phyloP scores from a whole-genome alignment of 768 basidiomycete species.

The Pluteus cervinus region DNA sequence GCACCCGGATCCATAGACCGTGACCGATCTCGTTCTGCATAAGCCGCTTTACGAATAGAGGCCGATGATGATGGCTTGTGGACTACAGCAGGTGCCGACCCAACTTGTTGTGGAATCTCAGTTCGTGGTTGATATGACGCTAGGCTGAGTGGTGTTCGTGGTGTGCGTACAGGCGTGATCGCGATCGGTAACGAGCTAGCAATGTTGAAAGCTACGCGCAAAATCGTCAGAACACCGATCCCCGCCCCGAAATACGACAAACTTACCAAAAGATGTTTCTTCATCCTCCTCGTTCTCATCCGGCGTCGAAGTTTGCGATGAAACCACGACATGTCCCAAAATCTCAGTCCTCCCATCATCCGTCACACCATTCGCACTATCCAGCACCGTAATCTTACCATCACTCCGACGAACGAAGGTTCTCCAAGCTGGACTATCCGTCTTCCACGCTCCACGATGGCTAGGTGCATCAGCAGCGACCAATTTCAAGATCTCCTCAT shows the following conservation, averaged over 20 bases:
- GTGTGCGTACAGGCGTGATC: slow-evolving; percentile 35
- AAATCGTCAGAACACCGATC: background rate
- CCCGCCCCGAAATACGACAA: background rate
- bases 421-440: slow-evolving; percentile 59
- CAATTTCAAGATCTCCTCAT: slow-evolving; percentile 50
- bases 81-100: slow-evolving; percentile 21
- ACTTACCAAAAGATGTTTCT: background rate
- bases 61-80: slow-evolving; percentile 33
- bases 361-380: slow-evolving; percentile 22
- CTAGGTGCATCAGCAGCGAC: slow-evolving; percentile 68
- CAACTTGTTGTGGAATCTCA: slow-evolving; percentile 32
- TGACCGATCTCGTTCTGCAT: slow-evolving; percentile 62
- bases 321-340: background rate
- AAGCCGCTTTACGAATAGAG: slow-evolving; percentile 52
- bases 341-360: slow-evolving; percentile 21
- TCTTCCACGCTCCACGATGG: slow-evolving; percentile 66
- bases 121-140: slow-evolving; percentile 56
- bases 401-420: slow-evolving; percentile 41
- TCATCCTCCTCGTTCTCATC: slow-evolving; percentile 11
- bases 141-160: slow-evolving; percentile 36
- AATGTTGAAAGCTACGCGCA: slow-evolving; percentile 6
- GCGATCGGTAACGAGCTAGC: slow-evolving; percentile 55
- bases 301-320: slow-evolving; percentile 3
- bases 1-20: slow-evolving; percentile 66
- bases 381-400: slow-evolving; percentile 14